phyloP scores from a whole-genome alignment of 2,329 filamentous ascomycete genomes.

The Fulvia fulva region DNA sequence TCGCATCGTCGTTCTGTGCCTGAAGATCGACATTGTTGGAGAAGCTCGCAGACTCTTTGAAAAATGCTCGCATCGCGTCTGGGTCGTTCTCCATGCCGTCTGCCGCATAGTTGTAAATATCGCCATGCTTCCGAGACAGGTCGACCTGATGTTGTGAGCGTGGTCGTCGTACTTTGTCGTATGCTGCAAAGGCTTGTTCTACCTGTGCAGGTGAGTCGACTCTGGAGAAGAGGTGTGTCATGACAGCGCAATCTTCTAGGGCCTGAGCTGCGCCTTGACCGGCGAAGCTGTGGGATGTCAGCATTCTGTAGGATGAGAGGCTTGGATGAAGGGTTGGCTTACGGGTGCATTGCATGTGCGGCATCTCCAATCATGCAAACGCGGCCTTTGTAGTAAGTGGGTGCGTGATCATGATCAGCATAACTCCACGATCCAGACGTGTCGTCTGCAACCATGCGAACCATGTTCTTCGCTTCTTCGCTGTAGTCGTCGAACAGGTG shows the following conservation, averaged over 20 bases:
- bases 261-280: conserved; percentile 38
- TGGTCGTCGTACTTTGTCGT: conserved; percentile 27
- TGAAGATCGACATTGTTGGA: conserved; percentile 31
- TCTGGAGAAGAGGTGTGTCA: conserved; percentile 26
- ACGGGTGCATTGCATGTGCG: conserved; percentile 34
- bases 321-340: not conserved
- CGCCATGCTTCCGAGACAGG: conserved; percentile 29
- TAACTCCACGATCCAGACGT: conserved; percentile 30
- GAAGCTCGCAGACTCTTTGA: conserved; percentile 29
- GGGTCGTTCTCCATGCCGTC: conserved; percentile 29
- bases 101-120: conserved; percentile 30
- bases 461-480: conserved; percentile 27
- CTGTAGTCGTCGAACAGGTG: conserved; percentile 28
- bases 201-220: conserved; percentile 17
- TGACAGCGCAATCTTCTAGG: conserved; percentile 35
- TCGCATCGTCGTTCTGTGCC: conserved; percentile 31
- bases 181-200: conserved; percentile 26
- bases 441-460: conserved; percentile 28
- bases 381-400: conserved; percentile 29
- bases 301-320: not conserved
- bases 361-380: conserved; percentile 38
- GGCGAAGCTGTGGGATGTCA: conserved; percentile 23
- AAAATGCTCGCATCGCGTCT: conserved; percentile 29
- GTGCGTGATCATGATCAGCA: conserved; percentile 34
- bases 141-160: conserved; percentile 31